These are phyloP conservation scores for Suillus tomentosus DNA, from an alignment of 768 basidiomycete species.

Conservation along the genomic window DNA sequence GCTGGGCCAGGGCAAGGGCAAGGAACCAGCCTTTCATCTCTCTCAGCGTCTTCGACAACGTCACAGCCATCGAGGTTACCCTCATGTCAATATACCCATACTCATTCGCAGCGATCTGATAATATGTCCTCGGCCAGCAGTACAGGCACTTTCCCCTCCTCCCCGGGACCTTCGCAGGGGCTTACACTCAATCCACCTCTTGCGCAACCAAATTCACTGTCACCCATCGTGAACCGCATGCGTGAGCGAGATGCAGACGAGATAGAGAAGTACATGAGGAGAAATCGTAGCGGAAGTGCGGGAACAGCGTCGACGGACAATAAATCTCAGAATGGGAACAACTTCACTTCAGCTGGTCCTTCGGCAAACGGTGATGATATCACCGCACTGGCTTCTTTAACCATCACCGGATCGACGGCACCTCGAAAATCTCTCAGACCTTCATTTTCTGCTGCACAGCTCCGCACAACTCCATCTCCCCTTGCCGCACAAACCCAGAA, in stretches of 20 bases:
- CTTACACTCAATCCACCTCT: slow-evolving; percentile 36
- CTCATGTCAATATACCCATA: slow-evolving; percentile 39
- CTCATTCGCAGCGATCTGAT: slow-evolving; percentile 40
- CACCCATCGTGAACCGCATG: slow-evolving; percentile 80
- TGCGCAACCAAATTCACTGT: slow-evolving; percentile 52
- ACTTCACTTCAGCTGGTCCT: slow-evolving; percentile 48
- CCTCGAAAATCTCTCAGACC: slow-evolving; percentile 64
- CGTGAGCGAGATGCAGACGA: slow-evolving; percentile 84
- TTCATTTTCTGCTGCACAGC: slow-evolving; percentile 77
- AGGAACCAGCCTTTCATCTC: slow-evolving; percentile 51
- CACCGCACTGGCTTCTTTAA: slow-evolving; percentile 46
- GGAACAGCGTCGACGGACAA: slow-evolving; percentile 74
- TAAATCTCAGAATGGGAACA: slow-evolving; percentile 60
- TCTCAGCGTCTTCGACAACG: slow-evolving; percentile 63
- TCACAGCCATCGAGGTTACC: slow-evolving; percentile 50
- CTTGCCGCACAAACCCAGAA: slow-evolving; percentile 34
- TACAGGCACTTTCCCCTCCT: slow-evolving; percentile 38
- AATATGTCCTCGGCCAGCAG: slow-evolving; percentile 35
- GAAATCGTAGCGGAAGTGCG: slow-evolving; percentile 81
- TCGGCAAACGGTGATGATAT: slow-evolving; percentile 60
- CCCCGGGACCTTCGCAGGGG: slow-evolving; percentile 36
- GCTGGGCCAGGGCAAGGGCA: slow-evolving; percentile 41
- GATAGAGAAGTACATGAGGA: slow-evolving; percentile 81
- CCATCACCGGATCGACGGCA: slow-evolving; percentile 54
- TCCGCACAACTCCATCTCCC: slow-evolving; percentile 53